phyloP scores from a whole-genome alignment of 306 rosid genomes.

The Astragalus glycyphyllos region DNA sequence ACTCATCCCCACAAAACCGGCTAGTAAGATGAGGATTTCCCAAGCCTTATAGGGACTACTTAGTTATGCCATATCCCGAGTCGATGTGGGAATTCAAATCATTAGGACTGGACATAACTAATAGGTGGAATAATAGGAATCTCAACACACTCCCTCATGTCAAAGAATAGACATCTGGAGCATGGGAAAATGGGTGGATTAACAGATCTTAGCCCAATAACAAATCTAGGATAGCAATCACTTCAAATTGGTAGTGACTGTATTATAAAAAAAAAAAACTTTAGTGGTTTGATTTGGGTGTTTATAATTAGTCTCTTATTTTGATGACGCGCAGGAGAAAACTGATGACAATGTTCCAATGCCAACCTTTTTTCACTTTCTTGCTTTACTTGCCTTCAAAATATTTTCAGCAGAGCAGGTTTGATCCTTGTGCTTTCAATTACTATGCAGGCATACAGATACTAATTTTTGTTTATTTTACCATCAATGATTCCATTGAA shows the following conservation, averaged over 20 bases:
- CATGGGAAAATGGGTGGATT: too few species aligned
- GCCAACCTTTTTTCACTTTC: slow-evolving; percentile 95
- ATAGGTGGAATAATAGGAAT: too few species aligned
- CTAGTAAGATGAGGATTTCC: too few species aligned
- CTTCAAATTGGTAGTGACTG: slow-evolving; percentile 22
- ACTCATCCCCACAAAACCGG: too few species aligned
- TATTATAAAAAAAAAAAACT: not conserved
- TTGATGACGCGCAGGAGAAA: slow-evolving; percentile 57
- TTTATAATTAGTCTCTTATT: slow-evolving; percentile 37
- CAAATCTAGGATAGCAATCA: not conserved
- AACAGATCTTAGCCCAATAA: too few species aligned
- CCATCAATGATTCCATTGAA: not conserved
- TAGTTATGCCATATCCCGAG: too few species aligned
- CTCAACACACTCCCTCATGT: too few species aligned
- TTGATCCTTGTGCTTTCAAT: slow-evolving; percentile 31
- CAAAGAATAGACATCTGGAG: too few species aligned
- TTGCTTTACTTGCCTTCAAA: slow-evolving; percentile 96
- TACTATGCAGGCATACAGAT: slow-evolving; percentile 17
- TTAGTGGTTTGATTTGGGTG: slow-evolving; percentile 22
- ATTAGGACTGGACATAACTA: too few species aligned
- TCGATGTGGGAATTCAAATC: too few species aligned
- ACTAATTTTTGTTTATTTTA: not conserved
- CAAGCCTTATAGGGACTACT: too few species aligned
- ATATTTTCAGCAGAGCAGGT: slow-evolving; percentile 95
- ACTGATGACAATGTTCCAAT: slow-evolving; percentile 69